A percentile compares a stretch with the other conserved stretches of the same genome.
phyloP scores from a whole-genome alignment of 176 grass and related monocot genomes.

The Canna indica region DNA sequence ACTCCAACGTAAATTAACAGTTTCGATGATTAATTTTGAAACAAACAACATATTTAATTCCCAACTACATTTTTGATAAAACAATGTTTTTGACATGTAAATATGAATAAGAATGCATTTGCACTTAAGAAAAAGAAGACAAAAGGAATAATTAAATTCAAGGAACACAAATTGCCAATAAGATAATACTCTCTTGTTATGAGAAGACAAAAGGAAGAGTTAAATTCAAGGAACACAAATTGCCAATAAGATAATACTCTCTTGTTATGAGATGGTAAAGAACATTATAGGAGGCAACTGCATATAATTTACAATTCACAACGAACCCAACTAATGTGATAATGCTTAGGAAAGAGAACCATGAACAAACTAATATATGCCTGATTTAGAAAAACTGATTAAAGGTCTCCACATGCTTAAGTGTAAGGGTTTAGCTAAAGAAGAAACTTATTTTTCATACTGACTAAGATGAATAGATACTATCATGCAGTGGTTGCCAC shows the following conservation, averaged over 20 bases:
- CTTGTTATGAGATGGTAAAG: no score
- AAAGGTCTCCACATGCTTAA: neutral
- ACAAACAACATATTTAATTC: neutral
- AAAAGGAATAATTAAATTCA: neutral
- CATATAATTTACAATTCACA: no score
- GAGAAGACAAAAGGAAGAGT: neutral
- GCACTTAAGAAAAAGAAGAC: neutral
- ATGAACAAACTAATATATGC: no score
- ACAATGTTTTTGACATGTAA: neutral
- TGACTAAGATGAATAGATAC: neutral
- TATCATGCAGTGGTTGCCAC: neutral
- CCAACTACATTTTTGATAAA: neutral
- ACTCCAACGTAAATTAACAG: neutral
- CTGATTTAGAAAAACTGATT: neutral
- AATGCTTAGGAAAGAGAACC: no score
- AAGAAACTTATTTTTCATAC: neutral
- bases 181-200: no score
- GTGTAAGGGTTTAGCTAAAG: neutral
- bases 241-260: no score
- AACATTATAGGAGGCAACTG: no score
- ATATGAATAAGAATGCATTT: neutral
- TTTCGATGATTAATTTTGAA: conserved; percentile 7
- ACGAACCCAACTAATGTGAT: no score
- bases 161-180: no score
- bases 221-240: neutral